Conservation (phyloP, 73 alveolate genomes). For the Blepharisma stoltei region DNA sequence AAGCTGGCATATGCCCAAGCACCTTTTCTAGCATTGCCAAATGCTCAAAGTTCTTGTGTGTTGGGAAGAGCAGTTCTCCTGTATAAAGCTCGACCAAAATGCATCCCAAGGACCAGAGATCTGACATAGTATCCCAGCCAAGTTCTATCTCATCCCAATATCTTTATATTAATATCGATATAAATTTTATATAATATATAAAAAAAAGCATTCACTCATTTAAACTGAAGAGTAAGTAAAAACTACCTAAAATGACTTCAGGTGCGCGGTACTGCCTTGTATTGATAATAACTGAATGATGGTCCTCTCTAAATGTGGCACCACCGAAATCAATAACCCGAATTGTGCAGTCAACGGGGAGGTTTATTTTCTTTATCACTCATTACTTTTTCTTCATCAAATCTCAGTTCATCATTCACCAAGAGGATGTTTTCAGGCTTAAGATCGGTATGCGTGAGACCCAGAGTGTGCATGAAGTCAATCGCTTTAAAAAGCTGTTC, state of each 20-base stretch:
- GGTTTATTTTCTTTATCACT: background rate
- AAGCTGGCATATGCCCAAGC: constrained; percentile 85
- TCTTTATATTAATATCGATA: no score
- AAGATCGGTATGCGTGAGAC: constrained; percentile 94
- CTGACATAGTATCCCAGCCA: constrained; percentile 84
- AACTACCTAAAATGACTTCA: constrained; percentile 82
- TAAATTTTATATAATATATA: no score
- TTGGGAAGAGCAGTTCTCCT: constrained; percentile 91
- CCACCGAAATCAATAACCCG: constrained; percentile 95
- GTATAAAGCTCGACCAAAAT: constrained; percentile 89
- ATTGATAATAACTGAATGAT: constrained; percentile 83
- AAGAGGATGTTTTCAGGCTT: constrained; percentile 96
- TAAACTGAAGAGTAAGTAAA: background rate
- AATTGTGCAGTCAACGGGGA: background rate
- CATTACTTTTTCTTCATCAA: constrained; percentile 25
- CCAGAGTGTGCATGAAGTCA: constrained; percentile 62
- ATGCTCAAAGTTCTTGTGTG: constrained; percentile 92
- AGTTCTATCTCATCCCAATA: no score
- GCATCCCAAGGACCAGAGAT: constrained; percentile 97
- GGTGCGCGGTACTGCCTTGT: constrained; percentile 98
- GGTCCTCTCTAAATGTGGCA: constrained; percentile 74
- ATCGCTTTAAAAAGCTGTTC: constrained; percentile 72
- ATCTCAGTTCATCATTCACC: constrained; percentile 39
- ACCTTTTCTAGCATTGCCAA: constrained; percentile 86
- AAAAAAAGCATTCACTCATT: no score